Conservation (phyloP, 1,284 basidiomycete species). For the Agroathelia rolfsii region DNA sequence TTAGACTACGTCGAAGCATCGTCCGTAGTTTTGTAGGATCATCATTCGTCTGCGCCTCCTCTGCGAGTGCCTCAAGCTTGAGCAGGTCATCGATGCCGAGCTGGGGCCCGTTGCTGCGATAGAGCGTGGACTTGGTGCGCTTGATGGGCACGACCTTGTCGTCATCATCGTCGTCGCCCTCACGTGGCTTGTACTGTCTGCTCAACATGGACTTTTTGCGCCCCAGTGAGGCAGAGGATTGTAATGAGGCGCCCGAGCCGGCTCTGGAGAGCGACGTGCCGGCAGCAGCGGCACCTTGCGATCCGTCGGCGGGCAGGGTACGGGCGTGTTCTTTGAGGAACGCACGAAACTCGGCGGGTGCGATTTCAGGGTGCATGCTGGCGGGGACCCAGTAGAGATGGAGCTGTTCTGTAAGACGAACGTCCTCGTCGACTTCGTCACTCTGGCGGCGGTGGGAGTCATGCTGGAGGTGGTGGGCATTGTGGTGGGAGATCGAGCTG, state of each 20-base stretch:
- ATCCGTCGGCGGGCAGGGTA: constrained; percentile 38
- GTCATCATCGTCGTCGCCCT: constrained; percentile 61
- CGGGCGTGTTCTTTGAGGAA: constrained; percentile 91
- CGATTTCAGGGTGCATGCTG: constrained; percentile 92
- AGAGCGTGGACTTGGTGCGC: constrained; percentile 56
- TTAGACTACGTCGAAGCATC: constrained; percentile 80
- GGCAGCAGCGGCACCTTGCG: too few species aligned
- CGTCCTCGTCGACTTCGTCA: too few species aligned
- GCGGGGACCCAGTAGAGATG: constrained; percentile 98
- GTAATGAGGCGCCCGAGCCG: constrained; percentile 23
- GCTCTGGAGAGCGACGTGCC: constrained; percentile 22
- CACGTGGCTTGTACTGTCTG: constrained; percentile 72
- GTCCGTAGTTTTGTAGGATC: constrained; percentile 80
- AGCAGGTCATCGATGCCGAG: constrained; percentile 90
- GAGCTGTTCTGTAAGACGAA: too few species aligned
- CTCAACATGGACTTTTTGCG: constrained; percentile 87
- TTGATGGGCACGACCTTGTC: constrained; percentile 59
- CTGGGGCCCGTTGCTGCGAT: constrained; percentile 54
- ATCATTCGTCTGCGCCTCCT: constrained; percentile 75
- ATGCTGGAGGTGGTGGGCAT: too few species aligned
- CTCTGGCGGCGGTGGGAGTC: constrained; percentile 20
- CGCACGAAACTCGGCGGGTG: constrained; percentile 88
- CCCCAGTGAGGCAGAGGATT: constrained; percentile 44
- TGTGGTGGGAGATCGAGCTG: too few species aligned
- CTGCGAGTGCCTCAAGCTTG: constrained; percentile 84